Conservation (phyloP, 805 yeast genomes). For the Yamadazyma akitaensis region DNA sequence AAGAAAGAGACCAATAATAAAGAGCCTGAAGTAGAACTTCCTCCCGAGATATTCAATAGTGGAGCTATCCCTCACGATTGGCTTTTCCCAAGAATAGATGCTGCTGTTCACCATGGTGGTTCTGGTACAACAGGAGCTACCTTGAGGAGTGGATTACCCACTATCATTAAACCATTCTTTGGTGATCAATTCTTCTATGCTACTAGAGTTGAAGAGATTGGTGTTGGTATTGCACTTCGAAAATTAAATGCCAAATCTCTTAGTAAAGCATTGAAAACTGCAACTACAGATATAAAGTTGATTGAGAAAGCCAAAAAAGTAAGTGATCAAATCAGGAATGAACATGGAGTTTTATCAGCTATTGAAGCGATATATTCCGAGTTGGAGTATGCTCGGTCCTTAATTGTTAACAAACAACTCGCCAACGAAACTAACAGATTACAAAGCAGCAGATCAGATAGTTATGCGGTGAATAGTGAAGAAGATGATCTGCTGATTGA, state of each 20-base stretch:
- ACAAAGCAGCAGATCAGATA: slow-evolving; percentile 1
- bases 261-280: slow-evolving; percentile 65
- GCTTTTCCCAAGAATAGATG: slow-evolving; percentile 86
- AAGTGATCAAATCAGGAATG: slow-evolving; percentile 63
- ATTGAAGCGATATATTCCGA: slow-evolving; percentile 75
- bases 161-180: slow-evolving; percentile 89
- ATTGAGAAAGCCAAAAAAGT: slow-evolving; percentile 62
- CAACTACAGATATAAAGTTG: slow-evolving; percentile 62
- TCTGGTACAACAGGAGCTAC: slow-evolving; percentile 96
- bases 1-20: slow-evolving; percentile 28
- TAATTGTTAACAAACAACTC: slow-evolving; percentile 47
- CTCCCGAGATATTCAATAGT: slow-evolving; percentile 62
- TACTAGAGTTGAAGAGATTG: slow-evolving; percentile 79
- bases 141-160: slow-evolving; percentile 80
- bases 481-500: slow-evolving; percentile 9
- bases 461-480: slow-evolving; percentile 2
- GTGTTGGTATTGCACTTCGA: slow-evolving; percentile 72
- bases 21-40: slow-evolving; percentile 46
- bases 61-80: slow-evolving; percentile 90
- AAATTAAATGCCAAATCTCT: slow-evolving; percentile 64
- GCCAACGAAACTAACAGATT: slow-evolving; percentile 22
- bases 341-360: slow-evolving; percentile 78
- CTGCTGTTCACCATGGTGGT: slow-evolving; percentile 97
- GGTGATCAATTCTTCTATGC: slow-evolving; percentile 97
- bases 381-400: slow-evolving; percentile 67